Evolutionary conservation across 1,284 basidiomycete genomes (phyloP), one percentile per base, ranked within the genome.

Genomic region (Leccinum insolens): DNA sequence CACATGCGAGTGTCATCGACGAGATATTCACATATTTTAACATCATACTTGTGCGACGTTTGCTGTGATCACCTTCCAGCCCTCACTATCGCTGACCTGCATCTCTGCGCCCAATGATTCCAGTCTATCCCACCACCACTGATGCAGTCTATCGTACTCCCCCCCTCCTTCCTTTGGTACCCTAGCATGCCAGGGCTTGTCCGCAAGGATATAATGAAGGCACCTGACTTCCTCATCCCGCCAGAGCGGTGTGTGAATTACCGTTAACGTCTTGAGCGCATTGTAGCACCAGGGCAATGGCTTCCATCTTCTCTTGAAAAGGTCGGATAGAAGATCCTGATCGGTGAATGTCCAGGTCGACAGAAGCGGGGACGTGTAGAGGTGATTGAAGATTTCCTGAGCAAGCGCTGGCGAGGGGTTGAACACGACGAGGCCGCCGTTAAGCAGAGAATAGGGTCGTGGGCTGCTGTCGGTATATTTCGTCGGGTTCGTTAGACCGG

Each of bases 351-450:
- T 84, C 81, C 91, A 96, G 1, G 84, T 84, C 5, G 87, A 73
- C 15, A 98, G 84, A 7, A 88, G 84, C 4, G 91, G 88, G 31
- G 91, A 90, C 2, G 88, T 91, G 65, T 83, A 77, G 64, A 98
- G 86, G 78, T 87, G 88, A 52, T 87, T 73, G 22, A 84, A 80
- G 68, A 97, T 85, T 15, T 76, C 75, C 9, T 82, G 70, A 67
- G 87, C 84, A 8, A 90, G 82, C 14, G 82, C 75, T 4, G 77
- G 69, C 63, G 94, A 92, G 2, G 96, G 97, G n/a, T 86, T 87
- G 58, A 98, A 84, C 52, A 99, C 88, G 64, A 99, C 93, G 4
- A 92, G 87, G 28, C 96, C 97, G 1, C 92, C 93, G 80, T 99
- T 99, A 69, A 99, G 88, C 22, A 92, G 90, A 52, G 84, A 81